phyloP scores from a whole-genome alignment of 176 grass and related monocot species.

The Secale cereale region DNA sequence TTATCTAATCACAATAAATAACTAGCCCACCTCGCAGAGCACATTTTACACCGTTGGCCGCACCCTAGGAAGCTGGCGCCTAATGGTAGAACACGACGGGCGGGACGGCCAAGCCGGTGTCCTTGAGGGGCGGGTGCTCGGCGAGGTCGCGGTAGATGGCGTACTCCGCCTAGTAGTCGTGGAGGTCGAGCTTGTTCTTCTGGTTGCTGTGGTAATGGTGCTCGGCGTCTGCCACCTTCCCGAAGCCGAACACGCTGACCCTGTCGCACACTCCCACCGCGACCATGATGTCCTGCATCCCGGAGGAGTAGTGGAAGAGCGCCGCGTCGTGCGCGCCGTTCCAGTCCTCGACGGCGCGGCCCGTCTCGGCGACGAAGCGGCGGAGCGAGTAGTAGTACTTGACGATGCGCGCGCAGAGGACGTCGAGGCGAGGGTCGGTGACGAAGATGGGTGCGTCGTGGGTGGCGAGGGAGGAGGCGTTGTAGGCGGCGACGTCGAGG shows the following conservation, averaged over 20 bases:
- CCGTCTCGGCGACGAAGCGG: slow-evolving; percentile 60
- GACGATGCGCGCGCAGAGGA: slow-evolving; percentile 78
- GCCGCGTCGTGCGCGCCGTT: slow-evolving; percentile 42
- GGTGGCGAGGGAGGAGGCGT: slow-evolving; percentile 36
- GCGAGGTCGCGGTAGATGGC: slow-evolving; percentile 70
- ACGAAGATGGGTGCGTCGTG: slow-evolving; percentile 53
- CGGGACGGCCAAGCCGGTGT: slow-evolving; percentile 56
- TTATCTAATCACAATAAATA: slow-evolving; percentile 33
- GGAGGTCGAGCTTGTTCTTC: slow-evolving; percentile 81
- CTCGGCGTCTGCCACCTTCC: slow-evolving; percentile 62
- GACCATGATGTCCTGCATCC: slow-evolving; percentile 92
- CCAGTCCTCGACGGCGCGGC: slow-evolving; percentile 56
- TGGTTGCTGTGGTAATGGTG: slow-evolving; percentile 98
- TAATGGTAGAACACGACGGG: slow-evolving; percentile 79
- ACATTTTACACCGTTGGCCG: slow-evolving; percentile 27
- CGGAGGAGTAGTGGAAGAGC: slow-evolving; percentile 91
- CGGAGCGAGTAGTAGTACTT: slow-evolving; percentile 93
- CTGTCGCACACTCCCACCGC: slow-evolving; percentile 78
- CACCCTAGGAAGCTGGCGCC: not conserved
- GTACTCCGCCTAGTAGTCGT: slow-evolving; percentile 96
- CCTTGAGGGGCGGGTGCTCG: slow-evolving; percentile 60
- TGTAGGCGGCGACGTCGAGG: slow-evolving; percentile 74
- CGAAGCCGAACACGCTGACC: slow-evolving; percentile 86
- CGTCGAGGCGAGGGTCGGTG: slow-evolving; percentile 78
- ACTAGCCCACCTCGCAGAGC: slow-evolving; percentile 18